These are phyloP conservation scores for Sphenostylis stenocarpa DNA, from an alignment of 306 rosid species.

Conservation along the genomic window DNA sequence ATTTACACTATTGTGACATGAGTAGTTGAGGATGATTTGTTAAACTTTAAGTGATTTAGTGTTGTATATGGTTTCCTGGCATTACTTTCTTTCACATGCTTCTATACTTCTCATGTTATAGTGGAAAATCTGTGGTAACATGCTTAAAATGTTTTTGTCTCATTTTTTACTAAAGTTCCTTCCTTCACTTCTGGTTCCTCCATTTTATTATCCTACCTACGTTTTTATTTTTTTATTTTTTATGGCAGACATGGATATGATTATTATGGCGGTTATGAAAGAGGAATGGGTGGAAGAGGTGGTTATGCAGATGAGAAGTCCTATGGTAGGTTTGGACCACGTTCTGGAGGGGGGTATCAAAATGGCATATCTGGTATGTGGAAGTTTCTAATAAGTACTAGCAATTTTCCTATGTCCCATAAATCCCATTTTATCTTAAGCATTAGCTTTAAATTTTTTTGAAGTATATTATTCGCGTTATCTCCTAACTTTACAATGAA, in stretches of 20 bases:
- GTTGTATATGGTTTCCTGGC: not conserved
- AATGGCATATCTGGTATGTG: constrained; percentile 69
- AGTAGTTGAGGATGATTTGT: constrained; percentile 6
- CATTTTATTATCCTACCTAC: not conserved
- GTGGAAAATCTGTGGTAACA: not conserved
- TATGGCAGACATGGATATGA: constrained; percentile 72
- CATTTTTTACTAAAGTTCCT: constrained; percentile 14
- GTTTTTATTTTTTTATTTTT: not conserved
- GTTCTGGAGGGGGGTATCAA: constrained; percentile 65
- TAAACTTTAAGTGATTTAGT: not conserved
- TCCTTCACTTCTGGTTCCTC: constrained; percentile 6
- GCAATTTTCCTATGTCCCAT: not conserved
- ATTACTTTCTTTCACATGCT: not conserved
- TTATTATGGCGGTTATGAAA: constrained; percentile 76
- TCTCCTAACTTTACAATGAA: not conserved
- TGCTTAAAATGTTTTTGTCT: constrained; percentile 21
- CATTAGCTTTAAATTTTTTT: constrained; percentile 1
- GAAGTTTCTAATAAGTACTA: constrained; percentile 8
- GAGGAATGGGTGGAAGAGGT: constrained; percentile 75
- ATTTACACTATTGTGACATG: not conserved
- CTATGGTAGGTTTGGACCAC: constrained; percentile 78
- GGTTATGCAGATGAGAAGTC: constrained; percentile 79
- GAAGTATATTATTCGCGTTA: not conserved
- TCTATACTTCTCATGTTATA: not conserved
- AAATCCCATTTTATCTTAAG: not conserved